Evolutionary conservation across 768 basidiomycete species (phyloP).

Genomic region (Calvatia gigantea): DNA sequence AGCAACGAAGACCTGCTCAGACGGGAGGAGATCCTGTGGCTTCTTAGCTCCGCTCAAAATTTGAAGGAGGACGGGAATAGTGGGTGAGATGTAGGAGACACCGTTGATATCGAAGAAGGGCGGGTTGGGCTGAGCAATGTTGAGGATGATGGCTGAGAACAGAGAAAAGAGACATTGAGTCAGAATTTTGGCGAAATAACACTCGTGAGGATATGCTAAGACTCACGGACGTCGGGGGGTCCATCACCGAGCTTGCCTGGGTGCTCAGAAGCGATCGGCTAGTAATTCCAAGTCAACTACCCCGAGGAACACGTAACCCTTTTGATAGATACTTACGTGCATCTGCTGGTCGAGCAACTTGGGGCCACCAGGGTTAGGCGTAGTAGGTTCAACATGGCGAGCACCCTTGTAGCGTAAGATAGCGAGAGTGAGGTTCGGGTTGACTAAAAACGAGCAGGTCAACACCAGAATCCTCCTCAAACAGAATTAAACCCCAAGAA

Average conservation of each 20-base stretch:
- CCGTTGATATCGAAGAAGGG: slow-evolving; percentile 17
- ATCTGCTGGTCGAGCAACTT: slow-evolving; percentile 7
- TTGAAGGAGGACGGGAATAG: slow-evolving; percentile 39
- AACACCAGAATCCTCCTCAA: too few species aligned
- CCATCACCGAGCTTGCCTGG: slow-evolving; percentile 6
- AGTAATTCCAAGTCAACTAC: not conserved
- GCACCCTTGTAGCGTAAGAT: slow-evolving; percentile 42
- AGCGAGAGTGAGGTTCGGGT: slow-evolving; percentile 29
- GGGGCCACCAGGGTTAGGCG: slow-evolving; percentile 15
- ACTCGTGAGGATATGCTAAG: too few species aligned
- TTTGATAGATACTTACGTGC: not conserved
- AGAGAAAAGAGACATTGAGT: too few species aligned
- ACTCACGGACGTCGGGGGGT: slow-evolving; percentile 38
- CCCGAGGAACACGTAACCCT: too few species aligned
- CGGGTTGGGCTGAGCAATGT: slow-evolving; percentile 15
- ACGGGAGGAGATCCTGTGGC: slow-evolving; percentile 27
- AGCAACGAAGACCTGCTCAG: slow-evolving; percentile 17
- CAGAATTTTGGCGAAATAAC: too few species aligned
- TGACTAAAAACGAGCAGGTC: too few species aligned
- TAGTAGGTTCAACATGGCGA: slow-evolving; percentile 28
- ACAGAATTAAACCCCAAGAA: not conserved
- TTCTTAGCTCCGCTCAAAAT: slow-evolving; percentile 18
- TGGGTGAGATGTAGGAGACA: slow-evolving; percentile 23
- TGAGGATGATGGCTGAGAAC: slow-evolving; percentile 30
- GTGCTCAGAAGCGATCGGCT: not conserved